A percentile compares a stretch with the other conserved stretches of the same genome.
These are phyloP conservation scores for Ascochyta fabae DNA, from an alignment of 2,329 filamentous ascomycete species.

Conservation along the genomic window DNA sequence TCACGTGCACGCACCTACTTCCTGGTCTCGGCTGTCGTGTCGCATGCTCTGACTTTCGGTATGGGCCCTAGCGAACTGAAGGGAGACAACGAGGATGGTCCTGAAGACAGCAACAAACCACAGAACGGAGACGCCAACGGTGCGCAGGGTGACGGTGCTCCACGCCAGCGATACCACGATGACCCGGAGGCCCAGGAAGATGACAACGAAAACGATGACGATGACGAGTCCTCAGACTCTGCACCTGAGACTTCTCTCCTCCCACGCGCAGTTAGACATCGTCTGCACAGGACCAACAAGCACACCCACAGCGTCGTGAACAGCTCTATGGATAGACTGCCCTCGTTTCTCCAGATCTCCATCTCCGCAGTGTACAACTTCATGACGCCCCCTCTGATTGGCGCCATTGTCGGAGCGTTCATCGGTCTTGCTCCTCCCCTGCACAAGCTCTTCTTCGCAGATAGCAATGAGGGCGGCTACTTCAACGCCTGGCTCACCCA, in stretches of 20 bases:
- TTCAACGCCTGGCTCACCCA: constrained; percentile 71
- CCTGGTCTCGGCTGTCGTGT: constrained; percentile 68
- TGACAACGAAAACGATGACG: constrained; percentile 29
- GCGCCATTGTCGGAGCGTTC: constrained; percentile 63
- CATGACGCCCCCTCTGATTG: constrained; percentile 67
- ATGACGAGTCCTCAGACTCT: constrained; percentile 33
- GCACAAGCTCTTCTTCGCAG: constrained; percentile 67
- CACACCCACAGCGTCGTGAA: constrained; percentile 36
- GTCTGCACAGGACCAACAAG: constrained; percentile 44
- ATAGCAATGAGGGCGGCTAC: constrained; percentile 64
- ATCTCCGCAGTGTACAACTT: constrained; percentile 58
- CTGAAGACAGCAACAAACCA: constrained; percentile 41
- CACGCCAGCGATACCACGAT: constrained; percentile 15
- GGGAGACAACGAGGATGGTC: constrained; percentile 48
- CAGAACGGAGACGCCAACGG: constrained; percentile 13
- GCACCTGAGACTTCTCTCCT: constrained; percentile 58
- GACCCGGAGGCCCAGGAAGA: constrained; percentile 23
- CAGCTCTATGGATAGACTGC: constrained; percentile 30
- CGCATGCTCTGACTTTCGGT: constrained; percentile 69
- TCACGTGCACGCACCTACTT: constrained; percentile 70
- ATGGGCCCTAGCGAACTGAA: constrained; percentile 66
- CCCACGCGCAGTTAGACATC: constrained; percentile 46
- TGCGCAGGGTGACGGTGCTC: neutral
- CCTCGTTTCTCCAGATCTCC: constrained; percentile 47
- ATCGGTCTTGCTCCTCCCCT: constrained; percentile 66